These are phyloP conservation scores for Lumnitzera racemosa DNA, from an alignment of 345 rosid genomes.

Conservation along the genomic window DNA sequence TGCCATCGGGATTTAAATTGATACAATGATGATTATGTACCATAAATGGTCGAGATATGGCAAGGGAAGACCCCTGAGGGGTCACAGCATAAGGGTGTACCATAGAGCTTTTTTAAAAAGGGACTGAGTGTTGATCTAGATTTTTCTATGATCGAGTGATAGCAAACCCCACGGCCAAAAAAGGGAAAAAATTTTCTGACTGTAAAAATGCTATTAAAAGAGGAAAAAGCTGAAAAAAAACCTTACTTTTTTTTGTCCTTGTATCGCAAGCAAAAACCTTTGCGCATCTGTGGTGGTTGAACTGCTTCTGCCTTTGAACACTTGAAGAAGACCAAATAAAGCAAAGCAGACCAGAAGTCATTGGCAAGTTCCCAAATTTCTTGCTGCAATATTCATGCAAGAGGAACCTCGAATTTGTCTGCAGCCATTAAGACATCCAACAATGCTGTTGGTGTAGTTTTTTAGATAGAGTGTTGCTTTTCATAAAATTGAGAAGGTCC, in stretches of 20 bases:
- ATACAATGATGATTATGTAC: too few relatives aligned
- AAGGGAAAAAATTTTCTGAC: neutral
- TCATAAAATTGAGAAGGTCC: slow-evolving; percentile 78
- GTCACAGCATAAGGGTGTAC: too few relatives aligned
- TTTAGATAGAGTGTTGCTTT: slow-evolving; percentile 38
- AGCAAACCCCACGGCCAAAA: too few relatives aligned
- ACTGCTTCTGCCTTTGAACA: slow-evolving; percentile 61
- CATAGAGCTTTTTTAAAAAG: too few relatives aligned
- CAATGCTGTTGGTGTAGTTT: slow-evolving; percentile 41
- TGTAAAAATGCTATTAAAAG: neutral
- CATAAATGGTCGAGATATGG: too few relatives aligned
- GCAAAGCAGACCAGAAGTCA: slow-evolving; percentile 73
- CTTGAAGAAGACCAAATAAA: slow-evolving; percentile 67
- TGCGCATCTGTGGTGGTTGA: slow-evolving; percentile 67
- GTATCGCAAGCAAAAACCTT: slow-evolving; percentile 53
- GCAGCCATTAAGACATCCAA: slow-evolving; percentile 74
- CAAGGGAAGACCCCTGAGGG: too few relatives aligned
- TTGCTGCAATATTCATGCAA: slow-evolving; percentile 71
- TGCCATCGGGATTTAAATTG: too few relatives aligned
- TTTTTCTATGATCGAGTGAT: too few relatives aligned
- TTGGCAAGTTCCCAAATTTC: slow-evolving; percentile 48
- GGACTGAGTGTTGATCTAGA: too few relatives aligned
- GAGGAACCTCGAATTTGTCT: slow-evolving; percentile 80
- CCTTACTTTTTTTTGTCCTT: slow-evolving; percentile 53
- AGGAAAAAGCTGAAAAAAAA: neutral